Evolutionary conservation across 1,139 yeast genomes (phyloP), one percentile per base, ranked within the genome.

Genomic region (Pneumocystis murina): DNA sequence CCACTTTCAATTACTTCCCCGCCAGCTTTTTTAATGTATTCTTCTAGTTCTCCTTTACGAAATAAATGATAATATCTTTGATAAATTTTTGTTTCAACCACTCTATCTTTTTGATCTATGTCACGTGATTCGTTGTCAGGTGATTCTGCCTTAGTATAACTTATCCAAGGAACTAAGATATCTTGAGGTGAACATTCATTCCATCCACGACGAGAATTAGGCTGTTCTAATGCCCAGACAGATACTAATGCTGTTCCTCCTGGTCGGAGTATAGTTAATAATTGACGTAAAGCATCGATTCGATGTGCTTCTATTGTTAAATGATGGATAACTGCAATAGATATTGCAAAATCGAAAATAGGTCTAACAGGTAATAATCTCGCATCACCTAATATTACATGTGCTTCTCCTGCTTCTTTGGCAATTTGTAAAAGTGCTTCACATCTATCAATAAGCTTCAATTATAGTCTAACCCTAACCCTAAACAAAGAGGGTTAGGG

Each of bases 191-290:
- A 91, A 2, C 94, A 95, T 67, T 83, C 89, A 69, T 86, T 84
- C 75, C 88, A 91, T 0, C 97, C 97, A 68, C 97, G 78, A 66
- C 96, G 78, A 0, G 96, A 87, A 43, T 78, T 81, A 67, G 85
- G 87, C 73, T 92, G 98, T 69, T 94, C 98, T 63, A 92, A 75
- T 0, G 98, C 98, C 98, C 98, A 92, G 64, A 95, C 95, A 72
- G 91, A 91, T 16, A 92, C 80, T 68, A 94, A 76, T 0, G 89
- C 86, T 64, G 80, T 81, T 0, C 96, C 96, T 0, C 83, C 83
- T 0, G 70, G 66, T 61, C 73, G 78, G 62, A 92, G 73, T 65
- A 83, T 83, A 17, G 83, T 75, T 55, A 92, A 72, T 1, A 91
- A 85, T 66, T 85, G 86, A 17, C 70, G 69, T 2, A 92, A 84